A percentile compares a stretch with the other conserved stretches of the same genome.
Evolutionary conservation across 1,139 yeast species (phyloP).

Genomic region (Kurtzmaniella quercitrusa): DNA sequence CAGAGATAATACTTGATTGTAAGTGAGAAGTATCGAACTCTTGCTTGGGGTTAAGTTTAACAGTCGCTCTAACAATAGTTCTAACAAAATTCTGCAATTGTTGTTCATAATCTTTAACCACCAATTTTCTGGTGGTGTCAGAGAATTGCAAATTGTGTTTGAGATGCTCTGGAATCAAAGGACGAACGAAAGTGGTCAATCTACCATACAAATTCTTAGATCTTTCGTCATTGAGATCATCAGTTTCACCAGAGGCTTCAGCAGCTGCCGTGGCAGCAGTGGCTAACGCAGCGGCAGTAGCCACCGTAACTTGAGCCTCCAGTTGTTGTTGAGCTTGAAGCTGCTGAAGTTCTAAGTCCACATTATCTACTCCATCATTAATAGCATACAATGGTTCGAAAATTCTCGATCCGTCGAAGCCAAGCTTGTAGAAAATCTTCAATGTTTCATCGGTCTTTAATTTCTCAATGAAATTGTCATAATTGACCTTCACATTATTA

Average conservation of each 20-base stretch:
- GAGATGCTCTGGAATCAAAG: slow-evolving; percentile 10
- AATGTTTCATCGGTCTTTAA: slow-evolving; percentile 7
- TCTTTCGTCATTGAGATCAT: slow-evolving; percentile 2
- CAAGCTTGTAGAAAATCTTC: slow-evolving; percentile 8
- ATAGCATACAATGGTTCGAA: slow-evolving; percentile 5
- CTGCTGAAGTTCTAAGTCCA: slow-evolving; percentile 1
- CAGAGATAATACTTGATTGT: slow-evolving; percentile 8
- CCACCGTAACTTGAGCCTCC: not conserved
- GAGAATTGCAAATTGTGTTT: slow-evolving; percentile 10
- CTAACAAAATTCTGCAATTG: slow-evolving; percentile 9
- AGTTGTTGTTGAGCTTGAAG: not conserved
- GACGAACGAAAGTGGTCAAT: slow-evolving; percentile 8
- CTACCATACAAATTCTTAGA: slow-evolving; percentile 5
- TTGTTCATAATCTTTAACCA: slow-evolving; percentile 11
- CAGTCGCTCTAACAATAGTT: slow-evolving; percentile 7
- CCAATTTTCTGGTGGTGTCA: slow-evolving; percentile 8
- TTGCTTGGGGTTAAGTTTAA: slow-evolving; percentile 6
- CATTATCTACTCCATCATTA: not conserved
- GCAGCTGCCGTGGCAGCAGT: slow-evolving; percentile 1
- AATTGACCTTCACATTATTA: slow-evolving; percentile 7
- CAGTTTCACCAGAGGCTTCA: not conserved
- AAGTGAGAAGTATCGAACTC: slow-evolving; percentile 7
- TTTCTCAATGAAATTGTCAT: slow-evolving; percentile 6
- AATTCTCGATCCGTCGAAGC: slow-evolving; percentile 9
- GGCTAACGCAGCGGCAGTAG: not conserved